phyloP scores from a whole-genome alignment of 163 green algal species.

The Picocystis sp. region DNA sequence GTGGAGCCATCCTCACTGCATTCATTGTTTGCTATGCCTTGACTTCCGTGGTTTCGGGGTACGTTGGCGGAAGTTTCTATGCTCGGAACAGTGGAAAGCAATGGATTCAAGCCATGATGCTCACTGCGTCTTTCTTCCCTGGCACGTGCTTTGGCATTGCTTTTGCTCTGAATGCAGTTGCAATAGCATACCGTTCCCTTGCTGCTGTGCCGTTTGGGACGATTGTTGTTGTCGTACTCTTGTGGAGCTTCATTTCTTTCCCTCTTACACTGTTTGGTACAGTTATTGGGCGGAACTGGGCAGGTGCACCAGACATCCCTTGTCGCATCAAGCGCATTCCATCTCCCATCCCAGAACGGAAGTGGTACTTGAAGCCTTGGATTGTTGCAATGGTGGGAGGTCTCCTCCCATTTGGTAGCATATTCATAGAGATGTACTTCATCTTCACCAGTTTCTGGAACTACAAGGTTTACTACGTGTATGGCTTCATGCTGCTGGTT shows the following conservation, averaged over 20 bases:
- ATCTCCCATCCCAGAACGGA: constrained; percentile 65
- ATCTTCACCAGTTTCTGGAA: constrained; percentile 94
- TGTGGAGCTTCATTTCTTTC: constrained; percentile 90
- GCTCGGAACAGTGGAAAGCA: constrained; percentile 55
- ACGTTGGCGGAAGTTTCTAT: constrained; percentile 72
- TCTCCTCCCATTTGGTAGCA: constrained; percentile 90
- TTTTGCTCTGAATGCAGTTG: constrained; percentile 85
- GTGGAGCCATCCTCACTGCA: constrained; percentile 68
- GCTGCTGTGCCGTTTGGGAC: constrained; percentile 81
- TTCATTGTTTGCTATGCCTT: constrained; percentile 91
- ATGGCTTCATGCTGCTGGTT: constrained; percentile 95
- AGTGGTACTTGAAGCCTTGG: constrained; percentile 73
- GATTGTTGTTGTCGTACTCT: constrained; percentile 75
- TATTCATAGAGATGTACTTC: constrained; percentile 99
- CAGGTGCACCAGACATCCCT: constrained; percentile 48
- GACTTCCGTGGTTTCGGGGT: constrained; percentile 72
- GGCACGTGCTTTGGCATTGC: constrained; percentile 65
- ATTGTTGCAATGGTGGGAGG: constrained; percentile 62
- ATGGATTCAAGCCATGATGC: constrained; percentile 65
- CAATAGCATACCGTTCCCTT: constrained; percentile 78
- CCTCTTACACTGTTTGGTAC: constrained; percentile 77
- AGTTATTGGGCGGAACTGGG: constrained; percentile 79
- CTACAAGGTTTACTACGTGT: constrained; percentile 99
- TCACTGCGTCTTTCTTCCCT: constrained; percentile 44
- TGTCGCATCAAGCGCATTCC: constrained; percentile 92